Evolutionary conservation across 495 filamentous ascomycete genomes (phyloP).

Genomic region (Penicillium angulare): DNA sequence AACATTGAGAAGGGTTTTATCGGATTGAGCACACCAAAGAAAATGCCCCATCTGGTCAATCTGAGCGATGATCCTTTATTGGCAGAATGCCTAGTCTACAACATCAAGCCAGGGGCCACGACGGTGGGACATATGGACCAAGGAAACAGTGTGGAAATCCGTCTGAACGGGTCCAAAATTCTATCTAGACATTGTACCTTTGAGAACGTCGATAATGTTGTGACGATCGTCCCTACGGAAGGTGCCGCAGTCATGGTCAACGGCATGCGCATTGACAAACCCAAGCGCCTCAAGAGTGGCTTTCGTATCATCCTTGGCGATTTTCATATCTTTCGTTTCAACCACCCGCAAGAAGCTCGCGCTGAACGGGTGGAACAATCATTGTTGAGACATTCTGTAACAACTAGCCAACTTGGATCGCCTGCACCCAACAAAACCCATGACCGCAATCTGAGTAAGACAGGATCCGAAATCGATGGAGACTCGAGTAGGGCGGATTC

Average conservation of each 20-base stretch:
- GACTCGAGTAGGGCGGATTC: conserved; percentile 75
- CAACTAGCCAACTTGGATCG: conserved; percentile 73
- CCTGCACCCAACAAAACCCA: conserved; percentile 70
- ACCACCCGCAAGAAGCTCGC: conserved; percentile 93
- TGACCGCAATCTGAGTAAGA: conserved; percentile 72
- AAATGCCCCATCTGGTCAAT: conserved; percentile 99
- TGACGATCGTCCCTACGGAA: conserved; percentile 84
- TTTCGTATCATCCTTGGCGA: conserved; percentile 95
- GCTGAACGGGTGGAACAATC: conserved; percentile 90
- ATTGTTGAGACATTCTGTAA: conserved; percentile 83
- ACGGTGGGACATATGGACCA: conserved; percentile 88
- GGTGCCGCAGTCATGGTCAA: conserved; percentile 98
- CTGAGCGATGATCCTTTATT: conserved; percentile 93
- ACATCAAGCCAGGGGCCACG: conserved; percentile 92
- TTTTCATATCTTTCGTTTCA: conserved; percentile 99
- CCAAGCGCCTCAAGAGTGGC: conserved; percentile 82
- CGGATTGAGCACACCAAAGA: conserved; percentile 92
- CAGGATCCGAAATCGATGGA: conserved; percentile 66
- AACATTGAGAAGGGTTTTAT: conserved; percentile 99
- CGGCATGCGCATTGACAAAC: conserved; percentile 78
- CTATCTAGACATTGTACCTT: conserved; percentile 90
- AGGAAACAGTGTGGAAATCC: conserved; percentile 79
- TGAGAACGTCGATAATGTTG: conserved; percentile 85
- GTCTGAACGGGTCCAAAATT: conserved; percentile 91
- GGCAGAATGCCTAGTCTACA: conserved; percentile 96